Evolutionary conservation across 1,284 basidiomycete genomes (phyloP).

Genomic region (Rhodotorula sp.): DNA sequence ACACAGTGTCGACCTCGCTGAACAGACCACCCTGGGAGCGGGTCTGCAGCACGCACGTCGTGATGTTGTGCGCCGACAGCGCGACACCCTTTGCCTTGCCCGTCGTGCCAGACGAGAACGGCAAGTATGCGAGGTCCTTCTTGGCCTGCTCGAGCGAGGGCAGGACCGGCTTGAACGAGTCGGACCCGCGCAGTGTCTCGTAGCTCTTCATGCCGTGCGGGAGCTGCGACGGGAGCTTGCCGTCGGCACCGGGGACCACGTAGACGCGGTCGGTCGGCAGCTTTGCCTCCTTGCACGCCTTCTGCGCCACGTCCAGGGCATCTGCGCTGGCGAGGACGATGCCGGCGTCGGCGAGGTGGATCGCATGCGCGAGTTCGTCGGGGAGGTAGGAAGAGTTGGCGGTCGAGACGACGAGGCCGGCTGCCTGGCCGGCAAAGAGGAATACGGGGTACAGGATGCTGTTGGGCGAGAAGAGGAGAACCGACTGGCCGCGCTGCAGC

Average conservation of each 20-base stretch:
- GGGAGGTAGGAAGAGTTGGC: constrained; percentile 38
- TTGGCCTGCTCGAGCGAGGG: constrained; percentile 12
- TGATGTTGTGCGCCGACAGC: constrained; percentile 29
- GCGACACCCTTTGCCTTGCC: constrained; percentile 36
- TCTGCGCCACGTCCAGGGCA: constrained; percentile 16
- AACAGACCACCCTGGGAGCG: constrained; percentile 19
- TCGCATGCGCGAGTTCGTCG: constrained; percentile 32
- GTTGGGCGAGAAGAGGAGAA: constrained; percentile 38
- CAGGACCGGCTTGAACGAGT: constrained; percentile 22
- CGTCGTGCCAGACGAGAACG: constrained; percentile 37
- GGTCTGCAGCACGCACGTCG: constrained; percentile 21
- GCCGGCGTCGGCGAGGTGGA: constrained; percentile 17
- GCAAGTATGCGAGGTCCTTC: constrained; percentile 25
- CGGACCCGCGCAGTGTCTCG: constrained; percentile 17
- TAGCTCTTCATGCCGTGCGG: constrained; percentile 17
- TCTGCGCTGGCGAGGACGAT: constrained; percentile 32
- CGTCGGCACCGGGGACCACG: constrained; percentile 32
- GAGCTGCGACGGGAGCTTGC: constrained; percentile 12
- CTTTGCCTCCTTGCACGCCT: constrained; percentile 23
- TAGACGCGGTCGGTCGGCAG: constrained; percentile 18
- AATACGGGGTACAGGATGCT: constrained; percentile 29
- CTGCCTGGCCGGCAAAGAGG: constrained; percentile 33
- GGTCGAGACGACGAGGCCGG: constrained; percentile 36
- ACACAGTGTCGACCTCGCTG: constrained; percentile 21
- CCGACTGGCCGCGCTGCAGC: constrained; percentile 21